Conservation (phyloP, 1,139 yeast genomes). For the Yamadazyma atmosphaerica region DNA sequence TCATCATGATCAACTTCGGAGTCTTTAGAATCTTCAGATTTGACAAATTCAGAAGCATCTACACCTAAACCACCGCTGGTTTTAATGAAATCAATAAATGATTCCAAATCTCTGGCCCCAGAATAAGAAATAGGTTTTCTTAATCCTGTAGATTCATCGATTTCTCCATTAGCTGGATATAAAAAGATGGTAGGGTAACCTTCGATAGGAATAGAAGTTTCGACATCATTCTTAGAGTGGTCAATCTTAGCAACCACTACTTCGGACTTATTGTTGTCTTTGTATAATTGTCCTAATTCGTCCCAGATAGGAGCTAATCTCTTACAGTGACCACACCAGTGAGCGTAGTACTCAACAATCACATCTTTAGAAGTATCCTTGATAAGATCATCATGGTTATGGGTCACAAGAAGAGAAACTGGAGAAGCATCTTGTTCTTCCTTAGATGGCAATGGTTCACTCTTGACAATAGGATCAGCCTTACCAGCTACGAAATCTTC, state of each 20-base stretch:
- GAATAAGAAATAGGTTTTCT: conserved; percentile 67
- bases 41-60: conserved; percentile 44
- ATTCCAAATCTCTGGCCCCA: conserved; percentile 75
- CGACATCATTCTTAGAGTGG: conserved; percentile 87
- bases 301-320: conserved; percentile 90
- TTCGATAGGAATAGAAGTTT: conserved; percentile 59
- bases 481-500: conserved; percentile 63
- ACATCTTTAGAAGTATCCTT: conserved; percentile 78
- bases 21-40: conserved; percentile 22
- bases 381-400: conserved; percentile 73
- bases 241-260: conserved; percentile 85
- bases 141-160: conserved; percentile 52
- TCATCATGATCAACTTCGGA: conserved; percentile 40
- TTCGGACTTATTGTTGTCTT: conserved; percentile 43
- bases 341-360: conserved; percentile 91
- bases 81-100: conserved; percentile 68
- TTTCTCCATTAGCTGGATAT: conserved; percentile 85
- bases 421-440: conserved; percentile 69
- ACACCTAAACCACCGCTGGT: conserved; percentile 59
- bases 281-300: conserved; percentile 73
- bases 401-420: conserved; percentile 80
- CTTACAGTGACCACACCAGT: conserved; percentile 99
- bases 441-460: conserved; percentile 76
- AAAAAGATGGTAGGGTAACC: conserved; percentile 95
- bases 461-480: conserved; percentile 72